Evolutionary conservation across 495 filamentous ascomycete species (phyloP), one percentile per base, ranked within the genome.

Genomic region (Penicillium cataractarum): DNA sequence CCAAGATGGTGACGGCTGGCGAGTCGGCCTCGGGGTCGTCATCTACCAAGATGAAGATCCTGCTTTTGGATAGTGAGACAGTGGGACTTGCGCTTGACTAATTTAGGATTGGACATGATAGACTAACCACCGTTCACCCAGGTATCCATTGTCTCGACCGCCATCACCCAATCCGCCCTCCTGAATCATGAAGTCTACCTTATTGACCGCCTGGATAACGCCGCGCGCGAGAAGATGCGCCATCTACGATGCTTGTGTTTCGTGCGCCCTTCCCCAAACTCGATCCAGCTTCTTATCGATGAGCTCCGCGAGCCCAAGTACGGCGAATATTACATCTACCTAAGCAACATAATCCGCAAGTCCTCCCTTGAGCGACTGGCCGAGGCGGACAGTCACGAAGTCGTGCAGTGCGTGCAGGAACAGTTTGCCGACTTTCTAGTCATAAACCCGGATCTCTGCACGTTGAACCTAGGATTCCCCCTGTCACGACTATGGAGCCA

Each of bases 171-270:
- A 71, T 98, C 95, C 44, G 86, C 92, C 39, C 84, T 99, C n/a
- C 88, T 99, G 60, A 96, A 92, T 72, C 93, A 98, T 72, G 93
- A 97, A 78, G 91, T 99, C 63, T 99, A 96, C 77, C 92, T 99
- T 56, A 97, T 94, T 57, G 95, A 99, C 75, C 92, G 96, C 57
- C 77, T 99, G 46, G 95, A 97, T 71, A 99, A 97, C 71, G 78
- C 82, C 55, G 88, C 91, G 62, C 86, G 95, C 48, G 96, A 99
- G 78, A 97, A 96, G 82, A 98, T 98, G 95, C 89, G 95, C 72
- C 95, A 99, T 79, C 81, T 99, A 42, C 88, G 92, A 31, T 99
- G 95, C 76, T 79, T 98, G 12, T 95, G 91, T 72, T 97, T 99
- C 71, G 85, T 98, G 32, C 87, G 96, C 29, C 95, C 95, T 17